Percentiles rank a stretch among this genome's conserved stretches.
Conservation (phyloP, 257 asterid genomes). For the Hygrophila difformis region DNA sequence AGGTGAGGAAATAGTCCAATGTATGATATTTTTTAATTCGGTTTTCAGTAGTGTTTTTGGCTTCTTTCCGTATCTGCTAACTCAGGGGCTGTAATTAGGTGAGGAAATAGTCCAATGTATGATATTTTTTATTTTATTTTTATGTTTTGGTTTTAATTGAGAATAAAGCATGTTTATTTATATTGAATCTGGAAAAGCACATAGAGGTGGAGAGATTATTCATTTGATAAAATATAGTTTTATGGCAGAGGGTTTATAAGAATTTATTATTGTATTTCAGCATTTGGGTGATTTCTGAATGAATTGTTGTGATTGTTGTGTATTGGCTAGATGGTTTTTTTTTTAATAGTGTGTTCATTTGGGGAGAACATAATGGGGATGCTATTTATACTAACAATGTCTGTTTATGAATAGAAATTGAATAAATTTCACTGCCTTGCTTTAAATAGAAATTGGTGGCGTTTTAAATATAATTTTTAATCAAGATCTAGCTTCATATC, state of each 20-base stretch:
- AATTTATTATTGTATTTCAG: not conserved
- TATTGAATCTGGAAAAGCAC: conserved; percentile 5
- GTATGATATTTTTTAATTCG: not conserved
- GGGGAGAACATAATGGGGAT: no score
- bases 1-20: conserved; percentile 36
- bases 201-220: conserved; percentile 12
- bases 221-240: not conserved
- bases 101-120: conserved; percentile 22
- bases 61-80: conserved; percentile 26
- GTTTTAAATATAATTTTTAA: no score
- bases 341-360: no score
- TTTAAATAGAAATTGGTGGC: no score
- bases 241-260: conserved; percentile 5
- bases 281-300: conserved; percentile 7
- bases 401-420: no score
- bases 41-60: conserved; percentile 23
- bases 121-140: not conserved
- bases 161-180: conserved; percentile 1
- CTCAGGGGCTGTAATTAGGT: conserved; percentile 34
- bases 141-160: not conserved
- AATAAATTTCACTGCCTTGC: no score
- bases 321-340: no score
- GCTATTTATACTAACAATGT: no score
- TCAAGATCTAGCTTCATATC: no score
- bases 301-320: conserved; percentile 8